Evolutionary conservation across 1,139 yeast genomes (phyloP), one percentile per base, ranked within the genome.

Genomic region (Meyerozyma elateridarum): DNA sequence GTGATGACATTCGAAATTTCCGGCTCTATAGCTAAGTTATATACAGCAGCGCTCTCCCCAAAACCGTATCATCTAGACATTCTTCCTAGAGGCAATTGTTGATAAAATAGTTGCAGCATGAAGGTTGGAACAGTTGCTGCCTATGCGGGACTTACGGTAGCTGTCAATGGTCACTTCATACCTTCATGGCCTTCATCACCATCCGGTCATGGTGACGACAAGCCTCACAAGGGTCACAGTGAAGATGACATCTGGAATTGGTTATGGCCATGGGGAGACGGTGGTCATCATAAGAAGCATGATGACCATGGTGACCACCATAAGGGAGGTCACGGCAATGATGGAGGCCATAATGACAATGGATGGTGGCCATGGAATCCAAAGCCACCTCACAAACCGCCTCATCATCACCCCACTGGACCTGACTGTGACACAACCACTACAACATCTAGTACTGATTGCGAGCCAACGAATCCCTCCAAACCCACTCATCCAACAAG

Each of bases 101-200:
- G 8, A 19, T 9, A 8, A 13, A 22, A 11, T 3, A 22, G 8
- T n/a, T 13, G 9, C 5, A 6, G 15, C 15, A 22, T 22, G 25
- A 22, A 22, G 25, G 9, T 22, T 8, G 25, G n/a, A n/a, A 22
- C 25, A 13, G 14, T 22, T 15, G 25, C 25, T 22, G 15, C 25
- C 8, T 22, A 22, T 13, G 14, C 25, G 4, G 25, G 25, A 5
- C 25, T 22, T 8, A 15, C 15, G n/a, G 25, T 13, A 12, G 12
- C 25, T 5, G 25, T 22, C 25, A 22, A 22, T 13, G 25, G 25
- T 2, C 25, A 22, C 25, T 22, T 22, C 13, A n/a, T 22, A 11
- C 25, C n/a, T n/a, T n/a, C 25, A 22, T 22, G 25, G 25, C 11
- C 13, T 22, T 14, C n/a, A n/a, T 11, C 15, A 8, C 20, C 20